Percentiles rank a stretch among this genome's conserved stretches.
phyloP scores from a whole-genome alignment of 1,284 basidiomycete species.

The Moesziomyces globuligerus region DNA sequence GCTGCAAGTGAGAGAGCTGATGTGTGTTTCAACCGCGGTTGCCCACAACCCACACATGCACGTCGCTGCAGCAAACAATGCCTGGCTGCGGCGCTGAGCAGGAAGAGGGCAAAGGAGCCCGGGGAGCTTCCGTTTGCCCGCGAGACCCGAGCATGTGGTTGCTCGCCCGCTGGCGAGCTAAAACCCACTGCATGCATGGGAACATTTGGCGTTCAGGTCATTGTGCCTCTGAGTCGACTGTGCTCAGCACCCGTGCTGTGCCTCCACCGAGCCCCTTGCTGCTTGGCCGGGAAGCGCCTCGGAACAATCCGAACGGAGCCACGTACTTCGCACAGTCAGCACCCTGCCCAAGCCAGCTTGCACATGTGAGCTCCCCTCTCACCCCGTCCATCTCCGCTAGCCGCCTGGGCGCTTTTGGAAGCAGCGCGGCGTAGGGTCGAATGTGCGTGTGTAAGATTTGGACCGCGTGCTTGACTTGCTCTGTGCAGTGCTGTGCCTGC shows the following conservation, averaged over 20 bases:
- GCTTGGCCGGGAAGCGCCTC: not conserved
- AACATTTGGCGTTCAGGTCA: not conserved
- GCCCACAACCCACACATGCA: constrained; percentile 2
- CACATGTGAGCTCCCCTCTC: too few species aligned
- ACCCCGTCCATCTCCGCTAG: not conserved
- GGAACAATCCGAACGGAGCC: not conserved
- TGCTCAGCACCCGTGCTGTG: too few species aligned
- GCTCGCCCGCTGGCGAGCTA: not conserved
- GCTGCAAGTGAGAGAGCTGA: too few species aligned
- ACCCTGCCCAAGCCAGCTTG: too few species aligned
- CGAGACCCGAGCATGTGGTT: constrained; percentile 2
- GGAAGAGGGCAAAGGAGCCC: too few species aligned
- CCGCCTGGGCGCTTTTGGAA: not conserved
- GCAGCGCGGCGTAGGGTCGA: too few species aligned
- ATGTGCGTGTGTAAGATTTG: too few species aligned
- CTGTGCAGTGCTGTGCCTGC: not conserved
- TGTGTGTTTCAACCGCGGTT: constrained; percentile 16
- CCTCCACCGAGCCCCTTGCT: too few species aligned
- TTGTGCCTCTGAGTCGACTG: not conserved
- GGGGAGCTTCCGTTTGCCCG: too few species aligned
- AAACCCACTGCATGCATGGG: constrained; percentile 4
- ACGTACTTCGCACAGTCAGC: too few species aligned
- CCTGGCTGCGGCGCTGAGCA: not conserved
- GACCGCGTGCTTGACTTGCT: too few species aligned
- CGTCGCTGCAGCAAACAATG: constrained; percentile 1